Percentiles rank a stretch among this genome's conserved stretches.
Evolutionary conservation across 1,139 yeast genomes (phyloP).

Genomic region (Meyerozyma athensensis): DNA sequence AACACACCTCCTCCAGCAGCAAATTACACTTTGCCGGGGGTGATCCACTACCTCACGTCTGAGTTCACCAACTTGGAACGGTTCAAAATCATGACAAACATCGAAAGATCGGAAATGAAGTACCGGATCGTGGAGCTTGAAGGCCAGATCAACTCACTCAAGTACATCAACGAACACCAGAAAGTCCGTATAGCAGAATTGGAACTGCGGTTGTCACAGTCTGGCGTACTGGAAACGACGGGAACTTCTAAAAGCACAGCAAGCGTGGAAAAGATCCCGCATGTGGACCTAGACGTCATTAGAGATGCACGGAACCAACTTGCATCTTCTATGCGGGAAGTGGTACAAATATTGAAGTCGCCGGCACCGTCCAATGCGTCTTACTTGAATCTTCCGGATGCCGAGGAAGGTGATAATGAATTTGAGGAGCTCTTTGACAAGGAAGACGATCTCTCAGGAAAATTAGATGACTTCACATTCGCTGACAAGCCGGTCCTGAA

Average conservation of each 20-base stretch:
- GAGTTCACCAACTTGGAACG: conserved; percentile 58
- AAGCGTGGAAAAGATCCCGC: conserved; percentile 23
- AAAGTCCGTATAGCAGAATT: conserved; percentile 25
- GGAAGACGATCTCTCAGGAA: not conserved
- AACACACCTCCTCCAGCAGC: conserved; percentile 8
- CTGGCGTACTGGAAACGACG: not conserved
- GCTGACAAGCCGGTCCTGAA: not conserved
- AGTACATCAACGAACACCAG: conserved; percentile 34
- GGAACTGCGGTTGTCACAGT: conserved; percentile 19
- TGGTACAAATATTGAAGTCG: conserved; percentile 35
- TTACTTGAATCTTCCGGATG: conserved; percentile 19
- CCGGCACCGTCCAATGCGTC: conserved; percentile 23
- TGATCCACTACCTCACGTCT: conserved; percentile 56
- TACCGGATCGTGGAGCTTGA: conserved; percentile 50
- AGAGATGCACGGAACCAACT: conserved; percentile 37
- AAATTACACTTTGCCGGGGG: conserved; percentile 57
- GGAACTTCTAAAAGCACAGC: conserved; percentile 2
- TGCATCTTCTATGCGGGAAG: conserved; percentile 39
- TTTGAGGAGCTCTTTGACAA: conserved; percentile 1
- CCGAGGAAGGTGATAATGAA: conserved; percentile 1
- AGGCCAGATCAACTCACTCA: conserved; percentile 48
- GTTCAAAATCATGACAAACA: conserved; percentile 50
- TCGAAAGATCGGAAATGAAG: conserved; percentile 56
- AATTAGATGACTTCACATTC: conserved; percentile 1
- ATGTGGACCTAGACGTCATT: conserved; percentile 36